Conservation (phyloP, 2,329 filamentous ascomycete species). For the Aschersonia sp. region DNA sequence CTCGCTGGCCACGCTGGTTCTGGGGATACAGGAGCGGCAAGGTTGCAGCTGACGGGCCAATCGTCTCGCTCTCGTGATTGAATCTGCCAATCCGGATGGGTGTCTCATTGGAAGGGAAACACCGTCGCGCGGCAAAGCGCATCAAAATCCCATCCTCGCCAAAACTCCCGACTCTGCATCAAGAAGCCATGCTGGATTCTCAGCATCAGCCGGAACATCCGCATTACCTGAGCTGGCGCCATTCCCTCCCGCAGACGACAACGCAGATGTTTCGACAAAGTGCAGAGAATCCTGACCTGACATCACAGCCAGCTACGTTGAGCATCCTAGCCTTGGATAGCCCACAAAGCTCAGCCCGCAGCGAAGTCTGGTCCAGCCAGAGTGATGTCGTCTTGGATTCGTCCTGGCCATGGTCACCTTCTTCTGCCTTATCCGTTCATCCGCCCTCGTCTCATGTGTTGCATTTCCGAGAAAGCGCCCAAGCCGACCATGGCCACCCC, state of each 20-base stretch:
- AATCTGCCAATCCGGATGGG: slow-evolving; percentile 5
- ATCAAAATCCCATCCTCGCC: slow-evolving; percentile 6
- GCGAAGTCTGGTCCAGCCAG: too few relatives aligned
- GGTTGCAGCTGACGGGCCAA: background rate
- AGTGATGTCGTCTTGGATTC: too few relatives aligned
- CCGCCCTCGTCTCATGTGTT: background rate
- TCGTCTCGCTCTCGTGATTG: background rate
- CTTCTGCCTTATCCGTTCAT: background rate
- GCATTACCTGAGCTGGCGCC: background rate
- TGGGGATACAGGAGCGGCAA: background rate
- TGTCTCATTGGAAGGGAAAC: slow-evolving; percentile 3
- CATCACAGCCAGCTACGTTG: background rate
- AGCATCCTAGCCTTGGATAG: background rate
- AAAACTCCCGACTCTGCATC: background rate
- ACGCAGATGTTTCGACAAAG: background rate
- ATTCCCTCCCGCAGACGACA: background rate
- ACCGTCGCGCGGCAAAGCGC: slow-evolving; percentile 10
- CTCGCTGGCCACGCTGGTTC: background rate
- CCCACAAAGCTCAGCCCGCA: too few relatives aligned
- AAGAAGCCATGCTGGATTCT: background rate
- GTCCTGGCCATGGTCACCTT: too few relatives aligned
- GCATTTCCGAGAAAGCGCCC: background rate
- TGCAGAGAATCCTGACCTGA: background rate
- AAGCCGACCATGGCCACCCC: background rate
- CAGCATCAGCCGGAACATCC: background rate